phyloP scores from a whole-genome alignment of 768 basidiomycete genomes.

The Chalciporus chontae region DNA sequence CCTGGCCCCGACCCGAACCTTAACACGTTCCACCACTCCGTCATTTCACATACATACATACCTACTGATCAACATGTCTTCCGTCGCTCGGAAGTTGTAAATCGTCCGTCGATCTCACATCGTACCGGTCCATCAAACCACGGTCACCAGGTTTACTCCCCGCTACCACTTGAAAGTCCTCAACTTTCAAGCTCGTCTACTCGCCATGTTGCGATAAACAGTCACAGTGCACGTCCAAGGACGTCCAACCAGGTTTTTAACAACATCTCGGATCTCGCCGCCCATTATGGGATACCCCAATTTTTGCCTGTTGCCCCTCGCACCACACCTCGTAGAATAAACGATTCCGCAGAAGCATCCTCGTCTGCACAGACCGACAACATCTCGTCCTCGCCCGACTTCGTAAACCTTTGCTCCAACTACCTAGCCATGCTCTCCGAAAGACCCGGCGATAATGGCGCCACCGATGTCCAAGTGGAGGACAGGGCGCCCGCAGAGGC shows the following conservation, averaged over 20 bases:
- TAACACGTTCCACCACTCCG: constrained; percentile 29
- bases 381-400: constrained; percentile 35
- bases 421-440: constrained; percentile 69
- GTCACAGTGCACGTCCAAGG: constrained; percentile 55
- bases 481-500: constrained; percentile 26
- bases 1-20: constrained; percentile 30
- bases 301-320: constrained; percentile 66
- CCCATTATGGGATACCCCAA: constrained; percentile 78
- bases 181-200: constrained; percentile 49
- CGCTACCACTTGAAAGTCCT: constrained; percentile 45
- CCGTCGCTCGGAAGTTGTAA: constrained; percentile 36
- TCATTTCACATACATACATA: constrained; percentile 49
- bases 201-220: constrained; percentile 60
- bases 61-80: constrained; percentile 46
- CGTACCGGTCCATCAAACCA: constrained; percentile 31
- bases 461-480: constrained; percentile 30
- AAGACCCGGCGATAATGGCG: constrained; percentile 39
- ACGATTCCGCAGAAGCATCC: constrained; percentile 33
- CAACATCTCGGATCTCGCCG: constrained; percentile 63
- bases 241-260: constrained; percentile 63
- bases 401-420: constrained; percentile 47
- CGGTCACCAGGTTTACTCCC: constrained; percentile 39
- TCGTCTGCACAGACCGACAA: constrained; percentile 23
- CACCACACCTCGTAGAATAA: constrained; percentile 45
- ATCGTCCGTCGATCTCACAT: constrained; percentile 41